phyloP scores from a whole-genome alignment of 2,329 filamentous ascomycete species.

The Zymoseptoria pseudotritici region DNA sequence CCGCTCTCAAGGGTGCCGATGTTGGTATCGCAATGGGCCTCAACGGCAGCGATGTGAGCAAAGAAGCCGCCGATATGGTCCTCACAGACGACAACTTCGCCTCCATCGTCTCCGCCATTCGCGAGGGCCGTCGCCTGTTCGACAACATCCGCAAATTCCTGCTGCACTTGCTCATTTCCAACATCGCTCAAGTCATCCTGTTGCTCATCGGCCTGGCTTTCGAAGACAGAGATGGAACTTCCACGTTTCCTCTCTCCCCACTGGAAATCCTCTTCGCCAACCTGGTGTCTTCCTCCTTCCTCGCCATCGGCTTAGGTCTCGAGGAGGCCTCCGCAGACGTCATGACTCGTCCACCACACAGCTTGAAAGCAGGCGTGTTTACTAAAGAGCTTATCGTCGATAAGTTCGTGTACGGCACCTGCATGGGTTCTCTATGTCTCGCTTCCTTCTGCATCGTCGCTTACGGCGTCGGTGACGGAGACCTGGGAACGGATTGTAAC shows the following conservation, averaged over 20 bases:
- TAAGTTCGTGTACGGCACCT: constrained; percentile 43
- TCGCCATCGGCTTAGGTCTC: constrained; percentile 41
- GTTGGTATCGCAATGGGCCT: constrained; percentile 41
- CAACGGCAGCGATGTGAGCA: constrained; percentile 39
- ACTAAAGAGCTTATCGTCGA: constrained; percentile 40
- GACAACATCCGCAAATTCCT: constrained; percentile 44
- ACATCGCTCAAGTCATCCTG: constrained; percentile 42
- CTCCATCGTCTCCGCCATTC: constrained; percentile 39
- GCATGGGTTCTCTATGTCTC: constrained; percentile 40
- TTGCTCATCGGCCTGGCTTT: constrained; percentile 42
- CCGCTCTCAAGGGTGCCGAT: constrained; percentile 39
- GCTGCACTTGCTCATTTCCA: constrained; percentile 43
- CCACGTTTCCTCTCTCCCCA: constrained; percentile 40
- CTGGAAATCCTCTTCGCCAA: constrained; percentile 44
- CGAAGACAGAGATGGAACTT: constrained; percentile 37
- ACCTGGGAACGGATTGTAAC: constrained; percentile 39
- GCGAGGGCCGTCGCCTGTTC: constrained; percentile 39
- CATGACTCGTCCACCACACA: constrained; percentile 40
- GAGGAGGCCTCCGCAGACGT: constrained; percentile 41
- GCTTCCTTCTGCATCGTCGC: constrained; percentile 39
- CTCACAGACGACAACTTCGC: constrained; percentile 41
- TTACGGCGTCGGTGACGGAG: constrained; percentile 36
- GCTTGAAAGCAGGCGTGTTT: constrained; percentile 38
- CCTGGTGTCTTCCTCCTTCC: constrained; percentile 41
- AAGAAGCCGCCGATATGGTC: constrained; percentile 40